Evolutionary conservation across 2,329 filamentous ascomycete species (phyloP).

Genomic region (Hortaea werneckii): DNA sequence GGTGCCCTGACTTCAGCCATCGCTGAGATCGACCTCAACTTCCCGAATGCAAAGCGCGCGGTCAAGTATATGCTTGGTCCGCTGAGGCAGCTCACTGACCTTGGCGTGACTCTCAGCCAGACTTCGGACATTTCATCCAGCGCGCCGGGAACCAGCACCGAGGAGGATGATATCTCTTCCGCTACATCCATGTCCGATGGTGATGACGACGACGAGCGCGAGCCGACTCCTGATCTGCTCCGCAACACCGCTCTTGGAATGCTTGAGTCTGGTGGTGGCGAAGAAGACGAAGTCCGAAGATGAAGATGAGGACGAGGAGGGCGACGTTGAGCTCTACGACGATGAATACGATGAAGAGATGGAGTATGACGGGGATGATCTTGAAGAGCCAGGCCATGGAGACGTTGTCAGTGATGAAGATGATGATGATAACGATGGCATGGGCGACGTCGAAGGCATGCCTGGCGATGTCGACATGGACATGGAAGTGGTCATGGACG

Average conservation of each 20-base stretch:
- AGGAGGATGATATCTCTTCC: slow-evolving; percentile 80
- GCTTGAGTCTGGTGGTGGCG: slow-evolving; percentile 73
- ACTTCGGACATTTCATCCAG: slow-evolving; percentile 57
- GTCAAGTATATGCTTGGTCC: slow-evolving; percentile 95
- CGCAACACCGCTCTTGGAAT: slow-evolving; percentile 92
- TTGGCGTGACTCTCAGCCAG: slow-evolving; percentile 76
- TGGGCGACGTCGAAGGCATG: slow-evolving; percentile 60
- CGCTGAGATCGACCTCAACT: slow-evolving; percentile 90
- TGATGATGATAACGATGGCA: slow-evolving; percentile 67
- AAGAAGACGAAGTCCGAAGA: slow-evolving; percentile 71
- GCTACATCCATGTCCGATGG: slow-evolving; percentile 66
- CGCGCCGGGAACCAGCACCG: slow-evolving; percentile 52
- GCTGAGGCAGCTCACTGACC: slow-evolving; percentile 74
- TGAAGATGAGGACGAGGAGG: slow-evolving; percentile 53
- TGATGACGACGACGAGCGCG: slow-evolving; percentile 50
- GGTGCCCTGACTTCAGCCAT: slow-evolving; percentile 81
- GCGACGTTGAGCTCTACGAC: slow-evolving; percentile 86
- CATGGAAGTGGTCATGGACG: slow-evolving; percentile 82
- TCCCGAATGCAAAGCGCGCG: slow-evolving; percentile 81
- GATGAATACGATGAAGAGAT: slow-evolving; percentile 85
- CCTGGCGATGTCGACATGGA: slow-evolving; percentile 53
- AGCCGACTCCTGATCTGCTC: slow-evolving; percentile 94
- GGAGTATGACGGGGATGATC: slow-evolving; percentile 71
- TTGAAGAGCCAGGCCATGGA: slow-evolving; percentile 60
- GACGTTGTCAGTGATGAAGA: slow-evolving; percentile 72